These are phyloP conservation scores for Apophysomyces variabilis DNA, from an alignment of 371 early-diverging fungal genomes.

Conservation along the genomic window DNA sequence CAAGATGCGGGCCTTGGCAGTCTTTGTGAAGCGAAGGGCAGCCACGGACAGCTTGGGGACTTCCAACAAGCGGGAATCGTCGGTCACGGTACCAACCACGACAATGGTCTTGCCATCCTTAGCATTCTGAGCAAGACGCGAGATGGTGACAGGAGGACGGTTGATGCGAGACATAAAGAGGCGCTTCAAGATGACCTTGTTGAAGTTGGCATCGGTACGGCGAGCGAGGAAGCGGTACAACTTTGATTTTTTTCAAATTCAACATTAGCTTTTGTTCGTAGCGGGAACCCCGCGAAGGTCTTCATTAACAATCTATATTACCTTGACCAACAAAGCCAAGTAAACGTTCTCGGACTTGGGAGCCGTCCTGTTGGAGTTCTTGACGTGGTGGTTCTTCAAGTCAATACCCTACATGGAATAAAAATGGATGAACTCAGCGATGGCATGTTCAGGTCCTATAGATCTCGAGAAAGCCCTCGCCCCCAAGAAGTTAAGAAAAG, in stretches of 20 bases:
- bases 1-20: conserved; percentile 96
- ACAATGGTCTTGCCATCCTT: conserved; percentile 84
- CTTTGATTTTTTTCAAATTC: conserved; percentile 44
- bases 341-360: conserved; percentile 92
- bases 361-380: conserved; percentile 83
- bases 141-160: conserved; percentile 94
- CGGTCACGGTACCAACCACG: conserved; percentile 95
- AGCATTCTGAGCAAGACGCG: conserved; percentile 81
- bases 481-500: not conserved
- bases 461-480: not conserved
- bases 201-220: conserved; percentile 97
- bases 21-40: conserved; percentile 94
- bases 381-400: conserved; percentile 93
- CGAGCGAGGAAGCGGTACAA: conserved; percentile 98
- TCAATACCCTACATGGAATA: conserved; percentile 86
- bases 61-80: conserved; percentile 92
- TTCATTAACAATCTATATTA: conserved; percentile 27
- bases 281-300: too few species aligned
- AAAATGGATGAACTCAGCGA: not conserved
- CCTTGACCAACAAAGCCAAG: conserved; percentile 92
- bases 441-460: not conserved
- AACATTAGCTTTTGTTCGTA: not conserved
- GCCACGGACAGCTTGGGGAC: conserved; percentile 96
- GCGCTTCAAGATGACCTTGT: conserved; percentile 98
- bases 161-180: conserved; percentile 97